Evolutionary conservation across 208 protist species (phyloP).

Genomic region (Leishmania arabica): DNA sequence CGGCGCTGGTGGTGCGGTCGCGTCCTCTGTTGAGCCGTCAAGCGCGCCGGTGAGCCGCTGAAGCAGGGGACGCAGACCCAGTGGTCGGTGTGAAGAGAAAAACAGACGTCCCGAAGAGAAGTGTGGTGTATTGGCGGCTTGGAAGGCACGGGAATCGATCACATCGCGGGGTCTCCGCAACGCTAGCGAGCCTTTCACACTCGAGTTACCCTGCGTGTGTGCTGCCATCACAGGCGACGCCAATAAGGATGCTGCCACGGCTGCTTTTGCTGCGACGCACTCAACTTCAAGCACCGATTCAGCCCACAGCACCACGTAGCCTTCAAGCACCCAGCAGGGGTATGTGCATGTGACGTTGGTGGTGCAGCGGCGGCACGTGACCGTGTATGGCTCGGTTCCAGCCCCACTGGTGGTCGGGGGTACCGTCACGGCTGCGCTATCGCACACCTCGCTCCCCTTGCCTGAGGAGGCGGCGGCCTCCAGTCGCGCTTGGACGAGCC

Average conservation of each 20-base stretch:
- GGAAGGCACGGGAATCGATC: too few relatives aligned
- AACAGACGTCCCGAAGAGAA: not conserved
- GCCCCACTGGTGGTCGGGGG: too few relatives aligned
- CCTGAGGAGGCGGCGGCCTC: not conserved
- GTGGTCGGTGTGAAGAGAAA: not conserved
- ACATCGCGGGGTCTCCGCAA: not conserved
- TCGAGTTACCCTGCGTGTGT: not conserved
- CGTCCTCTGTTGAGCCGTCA: not conserved
- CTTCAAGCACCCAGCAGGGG: conserved; percentile 39
- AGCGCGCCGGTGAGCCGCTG: not conserved
- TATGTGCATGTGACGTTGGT: conserved; percentile 38
- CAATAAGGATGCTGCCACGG: not conserved
- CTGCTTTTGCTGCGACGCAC: not conserved
- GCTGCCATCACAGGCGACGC: too few relatives aligned
- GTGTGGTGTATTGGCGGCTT: not conserved
- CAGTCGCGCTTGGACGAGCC: not conserved
- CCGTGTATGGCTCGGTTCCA: conserved; percentile 7
- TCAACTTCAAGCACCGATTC: conserved; percentile 38
- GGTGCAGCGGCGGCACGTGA: conserved; percentile 29
- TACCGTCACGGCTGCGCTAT: not conserved
- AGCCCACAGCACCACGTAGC: conserved; percentile 65
- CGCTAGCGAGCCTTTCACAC: too few relatives aligned
- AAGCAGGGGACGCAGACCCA: conserved; percentile 11
- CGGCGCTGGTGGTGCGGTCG: not conserved
- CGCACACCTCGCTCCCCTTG: not conserved